Percentiles rank a stretch among this genome's conserved stretches.
These are phyloP conservation scores for Tetragonia tetragonoides DNA, from an alignment of 148 eudicot species.

Conservation along the genomic window DNA sequence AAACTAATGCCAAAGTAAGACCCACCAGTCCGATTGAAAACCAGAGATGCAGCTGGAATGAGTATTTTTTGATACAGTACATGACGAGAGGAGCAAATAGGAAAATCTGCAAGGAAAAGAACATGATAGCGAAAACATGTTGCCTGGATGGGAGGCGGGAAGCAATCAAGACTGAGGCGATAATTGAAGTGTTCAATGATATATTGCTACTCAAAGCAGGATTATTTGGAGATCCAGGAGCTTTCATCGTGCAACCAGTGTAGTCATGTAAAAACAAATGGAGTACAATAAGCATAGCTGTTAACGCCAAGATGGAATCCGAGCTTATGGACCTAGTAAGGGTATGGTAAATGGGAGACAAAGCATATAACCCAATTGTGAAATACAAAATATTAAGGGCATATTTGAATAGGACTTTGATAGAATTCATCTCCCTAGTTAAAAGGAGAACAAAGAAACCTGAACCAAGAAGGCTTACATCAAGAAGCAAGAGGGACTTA, in stretches of 20 bases:
- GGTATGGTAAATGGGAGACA: slow-evolving; percentile 95
- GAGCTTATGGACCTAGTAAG: slow-evolving; percentile 87
- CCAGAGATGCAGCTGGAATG: slow-evolving; percentile 62
- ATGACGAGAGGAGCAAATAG: slow-evolving; percentile 79
- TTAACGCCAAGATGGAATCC: slow-evolving; percentile 80
- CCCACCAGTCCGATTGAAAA: slow-evolving; percentile 65
- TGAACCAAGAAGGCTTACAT: slow-evolving; percentile 54
- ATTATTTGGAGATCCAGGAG: slow-evolving; percentile 55
- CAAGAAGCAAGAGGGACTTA: slow-evolving; percentile 71
- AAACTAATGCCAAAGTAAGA: slow-evolving; percentile 53
- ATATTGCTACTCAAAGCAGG: slow-evolving; percentile 70
- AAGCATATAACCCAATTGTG: slow-evolving; percentile 61
- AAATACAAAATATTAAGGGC: slow-evolving; percentile 68
- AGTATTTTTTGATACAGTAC: slow-evolving; percentile 72
- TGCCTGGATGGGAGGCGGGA: slow-evolving; percentile 92
- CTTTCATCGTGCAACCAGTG: slow-evolving; percentile 73
- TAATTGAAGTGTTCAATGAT: slow-evolving; percentile 80
- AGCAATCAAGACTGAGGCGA: slow-evolving; percentile 93
- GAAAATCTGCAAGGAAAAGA: slow-evolving; percentile 88
- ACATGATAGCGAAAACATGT: slow-evolving; percentile 77
- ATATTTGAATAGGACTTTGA: slow-evolving; percentile 47
- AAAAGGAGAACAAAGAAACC: slow-evolving; percentile 67
- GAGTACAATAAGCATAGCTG: slow-evolving; percentile 63
- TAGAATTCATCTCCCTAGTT: slow-evolving; percentile 62
- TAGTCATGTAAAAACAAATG: slow-evolving; percentile 94